Evolutionary conservation across 495 filamentous ascomycete genomes (phyloP), one percentile per base, ranked within the genome.

Genomic region (Amphirosellinia nigrospora): DNA sequence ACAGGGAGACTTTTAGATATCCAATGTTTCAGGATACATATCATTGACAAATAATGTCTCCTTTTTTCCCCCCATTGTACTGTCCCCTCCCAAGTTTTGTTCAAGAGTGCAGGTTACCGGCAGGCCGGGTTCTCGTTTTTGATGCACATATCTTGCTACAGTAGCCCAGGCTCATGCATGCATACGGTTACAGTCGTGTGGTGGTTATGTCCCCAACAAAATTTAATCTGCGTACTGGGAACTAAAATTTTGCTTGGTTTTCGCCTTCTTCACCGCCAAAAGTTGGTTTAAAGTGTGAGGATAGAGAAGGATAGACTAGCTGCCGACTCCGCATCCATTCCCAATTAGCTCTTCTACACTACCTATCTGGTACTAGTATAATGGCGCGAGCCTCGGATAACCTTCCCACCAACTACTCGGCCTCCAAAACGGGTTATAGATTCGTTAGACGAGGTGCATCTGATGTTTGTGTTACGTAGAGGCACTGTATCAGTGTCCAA

Each of bases 141-240:
- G 0, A 28, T 28, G n/a, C 46, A 28, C 11, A 28, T 10, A 52
- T 26, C 11, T 28, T 26, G 48, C 48, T 36, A 36, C 34, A 3
- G 7, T 4, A 30, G 23, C n/a, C 11, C n/a, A 3, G 30, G 15
- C 55, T 58, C n/a, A 58, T 58, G 55, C n/a, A 58, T 58, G 55
- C 19, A 38, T 58, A 58, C 32, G 34, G 28, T 56, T 36, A 34
- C 55, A 36, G 55, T 26, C 38, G 16, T 50, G 61, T 64, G 61
- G 43, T 50, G 61, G n/a, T 32, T 1, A n/a, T 48, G 16, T 36
- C 50, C 61, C 61, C 61, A 64, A 64, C 61, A 64, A 64, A 64
- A 50, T 50, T 50, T 36, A 26, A 6, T 41, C 19, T 21, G 13
- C 56, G 34, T 53, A 36, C 7, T 15, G 32, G 1, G 16, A 58